A percentile compares a stretch with the other conserved stretches of the same genome.
Evolutionary conservation across 2,329 filamentous ascomycete genomes (phyloP).

Genomic region (Ophiostoma quercus): DNA sequence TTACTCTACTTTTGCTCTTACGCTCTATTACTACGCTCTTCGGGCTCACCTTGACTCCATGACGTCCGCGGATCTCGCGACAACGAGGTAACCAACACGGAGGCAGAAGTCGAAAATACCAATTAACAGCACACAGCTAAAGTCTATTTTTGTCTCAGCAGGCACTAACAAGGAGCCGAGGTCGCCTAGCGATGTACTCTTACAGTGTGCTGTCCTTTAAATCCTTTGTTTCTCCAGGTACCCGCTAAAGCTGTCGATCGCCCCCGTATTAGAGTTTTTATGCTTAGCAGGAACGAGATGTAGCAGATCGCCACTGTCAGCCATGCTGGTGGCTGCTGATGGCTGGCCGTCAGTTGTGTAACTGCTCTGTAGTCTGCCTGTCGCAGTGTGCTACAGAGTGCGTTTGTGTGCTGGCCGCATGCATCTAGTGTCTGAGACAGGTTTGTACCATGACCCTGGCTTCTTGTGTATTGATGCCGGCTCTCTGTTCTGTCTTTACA

Average conservation of each 20-base stretch:
- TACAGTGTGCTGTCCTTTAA: background rate
- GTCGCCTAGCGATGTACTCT: background rate
- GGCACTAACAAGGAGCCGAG: background rate
- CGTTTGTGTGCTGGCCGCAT: background rate
- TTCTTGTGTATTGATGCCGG: background rate
- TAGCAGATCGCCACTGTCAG: background rate
- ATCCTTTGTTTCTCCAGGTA: background rate
- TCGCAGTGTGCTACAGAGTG: background rate
- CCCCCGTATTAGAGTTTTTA: background rate
- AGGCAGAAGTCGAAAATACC: background rate
- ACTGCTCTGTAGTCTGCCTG: background rate
- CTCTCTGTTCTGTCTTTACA: background rate
- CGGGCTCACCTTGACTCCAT: background rate
- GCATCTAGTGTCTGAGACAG: background rate
- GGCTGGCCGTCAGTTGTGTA: background rate
- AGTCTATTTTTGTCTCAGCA: conserved; percentile 15
- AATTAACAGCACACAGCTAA: background rate
- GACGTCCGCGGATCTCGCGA: conserved; percentile 10
- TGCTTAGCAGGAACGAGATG: conserved; percentile 4
- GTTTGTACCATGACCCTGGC: background rate
- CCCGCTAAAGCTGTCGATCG: background rate
- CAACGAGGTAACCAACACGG: background rate
- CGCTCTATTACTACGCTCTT: background rate
- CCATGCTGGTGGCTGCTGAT: background rate
- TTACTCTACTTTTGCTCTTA: background rate